These are phyloP conservation scores for Scutellaria baicalensis DNA, from an alignment of 257 asterid genomes.

Conservation along the genomic window DNA sequence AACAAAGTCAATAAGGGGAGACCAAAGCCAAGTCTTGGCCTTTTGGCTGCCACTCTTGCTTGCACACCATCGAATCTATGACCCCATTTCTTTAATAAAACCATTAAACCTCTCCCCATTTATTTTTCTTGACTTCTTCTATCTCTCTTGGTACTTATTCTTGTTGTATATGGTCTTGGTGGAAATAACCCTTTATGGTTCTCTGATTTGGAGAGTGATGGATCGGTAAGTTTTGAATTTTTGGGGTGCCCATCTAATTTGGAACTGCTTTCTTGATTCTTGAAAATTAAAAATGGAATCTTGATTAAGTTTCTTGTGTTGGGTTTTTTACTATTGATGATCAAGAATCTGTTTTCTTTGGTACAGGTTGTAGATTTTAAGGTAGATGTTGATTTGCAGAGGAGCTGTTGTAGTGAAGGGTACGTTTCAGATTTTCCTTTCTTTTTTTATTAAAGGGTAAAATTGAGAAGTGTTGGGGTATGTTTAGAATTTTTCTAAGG, in stretches of 20 bases:
- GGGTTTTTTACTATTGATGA: constrained; percentile 18
- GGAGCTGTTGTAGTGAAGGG: constrained; percentile 24
- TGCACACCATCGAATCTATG: constrained; percentile 23
- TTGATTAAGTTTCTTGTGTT: constrained; percentile 11
- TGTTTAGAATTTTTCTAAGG: too few species aligned
- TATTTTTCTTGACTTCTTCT: neutral
- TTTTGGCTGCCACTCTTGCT: constrained; percentile 37
- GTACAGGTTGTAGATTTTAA: constrained; percentile 41
- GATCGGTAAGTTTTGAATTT: constrained; percentile 48
- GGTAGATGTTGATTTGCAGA: constrained; percentile 48
- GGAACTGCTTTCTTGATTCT: constrained; percentile 17
- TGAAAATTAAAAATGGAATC: constrained; percentile 21
- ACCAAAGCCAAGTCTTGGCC: constrained; percentile 31
- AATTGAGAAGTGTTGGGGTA: too few species aligned
- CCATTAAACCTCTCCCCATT: neutral
- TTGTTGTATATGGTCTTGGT: neutral
- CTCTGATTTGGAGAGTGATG: constrained; percentile 29
- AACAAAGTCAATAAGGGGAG: constrained; percentile 57
- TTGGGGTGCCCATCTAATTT: constrained; percentile 21
- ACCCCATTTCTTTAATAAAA: constrained; percentile 9
- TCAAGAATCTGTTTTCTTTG: constrained; percentile 10
- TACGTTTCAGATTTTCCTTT: too few species aligned
- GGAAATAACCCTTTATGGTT: constrained; percentile 6
- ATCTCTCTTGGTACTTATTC: neutral
- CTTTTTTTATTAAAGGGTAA: too few species aligned